Evolutionary conservation across 2,329 filamentous ascomycete species (phyloP), one percentile per base, ranked within the genome.

Genomic region (Aspergillus neotritici): DNA sequence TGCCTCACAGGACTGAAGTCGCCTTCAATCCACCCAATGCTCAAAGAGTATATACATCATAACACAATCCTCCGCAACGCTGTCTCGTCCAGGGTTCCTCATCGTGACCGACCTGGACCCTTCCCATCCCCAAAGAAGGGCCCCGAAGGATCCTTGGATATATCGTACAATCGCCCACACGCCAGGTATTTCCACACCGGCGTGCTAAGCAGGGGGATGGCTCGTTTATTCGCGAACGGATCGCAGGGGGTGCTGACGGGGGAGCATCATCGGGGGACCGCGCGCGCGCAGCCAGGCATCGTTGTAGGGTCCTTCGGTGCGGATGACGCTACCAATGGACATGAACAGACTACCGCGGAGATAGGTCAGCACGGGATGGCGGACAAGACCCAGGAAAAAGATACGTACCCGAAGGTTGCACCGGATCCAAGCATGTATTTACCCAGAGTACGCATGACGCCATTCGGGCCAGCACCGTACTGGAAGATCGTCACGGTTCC

Each of bases 341-440:
- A 98, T 98, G 78, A 98, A 98, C 73, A 97, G 96, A 42, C 79
- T 82, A 54, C 38, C 12, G 21, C 15, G 4, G 29, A 45, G 43
- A 21, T 12, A 30, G 28, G 34, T 32, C 35, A 48, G 43, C 25
- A 45, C 11, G 9, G 3, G 14, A 32, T 21, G 31, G 13, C 14
- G n/a, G 13, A 3, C 25, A 15, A 6, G 31, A 11, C 14, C 36
- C 2, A 13, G 13, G 34, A 42, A 8, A 14, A 14, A 14, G 38
- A 40, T 40, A 57, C 77, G 50, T 79, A 95, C 91, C 91, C 93
- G 67, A 98, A 98, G 8, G 91, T 97, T 36, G 89, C 88, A 32
- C 90, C 90, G 17, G 91, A 97, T 34, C 87, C 90, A 29, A 87
- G 71, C 93, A 98, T 98, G 68, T 94, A 97, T 68, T 97, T 93